phyloP scores from a whole-genome alignment of 805 yeast genomes.

The Candida ovalis region DNA sequence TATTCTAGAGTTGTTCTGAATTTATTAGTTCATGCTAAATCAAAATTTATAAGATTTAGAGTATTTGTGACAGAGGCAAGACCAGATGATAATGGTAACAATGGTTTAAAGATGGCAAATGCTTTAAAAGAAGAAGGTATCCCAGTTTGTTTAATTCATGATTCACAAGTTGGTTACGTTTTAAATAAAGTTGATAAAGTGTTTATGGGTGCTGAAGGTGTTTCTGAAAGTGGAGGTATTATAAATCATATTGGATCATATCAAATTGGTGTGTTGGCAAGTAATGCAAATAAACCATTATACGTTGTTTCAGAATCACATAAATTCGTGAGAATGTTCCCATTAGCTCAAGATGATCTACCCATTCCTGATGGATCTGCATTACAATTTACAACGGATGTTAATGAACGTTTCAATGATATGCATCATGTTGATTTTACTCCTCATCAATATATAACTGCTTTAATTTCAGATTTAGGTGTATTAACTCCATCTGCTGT shows the following conservation, averaged over 20 bases:
- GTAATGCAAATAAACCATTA: conserved; percentile 85
- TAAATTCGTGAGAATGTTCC: conserved; percentile 94
- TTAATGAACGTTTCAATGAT: conserved; percentile 30
- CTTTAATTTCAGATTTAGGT: conserved; percentile 93
- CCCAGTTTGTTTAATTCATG: conserved; percentile 85
- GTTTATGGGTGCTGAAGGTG: conserved; percentile 98
- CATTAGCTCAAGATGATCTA: conserved; percentile 87
- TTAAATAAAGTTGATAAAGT: conserved; percentile 90
- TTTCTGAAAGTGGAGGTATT: conserved; percentile 97
- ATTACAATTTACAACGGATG: conserved; percentile 40
- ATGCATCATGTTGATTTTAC: conserved; percentile 82
- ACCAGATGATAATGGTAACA: conserved; percentile 72
- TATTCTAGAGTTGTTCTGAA: conserved; percentile 86
- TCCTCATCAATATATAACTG: conserved; percentile 92
- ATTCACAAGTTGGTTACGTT: conserved; percentile 89
- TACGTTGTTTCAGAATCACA: conserved; percentile 94
- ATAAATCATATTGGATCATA: conserved; percentile 93
- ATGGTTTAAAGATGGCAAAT: conserved; percentile 73
- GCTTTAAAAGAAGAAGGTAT: conserved; percentile 65
- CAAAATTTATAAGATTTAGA: conserved; percentile 75
- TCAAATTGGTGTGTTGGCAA: conserved; percentile 90
- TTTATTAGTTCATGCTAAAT: conserved; percentile 70
- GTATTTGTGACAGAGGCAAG: conserved; percentile 92
- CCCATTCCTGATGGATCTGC: conserved; percentile 50
- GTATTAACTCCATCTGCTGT: conserved; percentile 97